Conservation (phyloP, 2,329 filamentous ascomycete genomes). For the Curvularia eragrostidis region DNA sequence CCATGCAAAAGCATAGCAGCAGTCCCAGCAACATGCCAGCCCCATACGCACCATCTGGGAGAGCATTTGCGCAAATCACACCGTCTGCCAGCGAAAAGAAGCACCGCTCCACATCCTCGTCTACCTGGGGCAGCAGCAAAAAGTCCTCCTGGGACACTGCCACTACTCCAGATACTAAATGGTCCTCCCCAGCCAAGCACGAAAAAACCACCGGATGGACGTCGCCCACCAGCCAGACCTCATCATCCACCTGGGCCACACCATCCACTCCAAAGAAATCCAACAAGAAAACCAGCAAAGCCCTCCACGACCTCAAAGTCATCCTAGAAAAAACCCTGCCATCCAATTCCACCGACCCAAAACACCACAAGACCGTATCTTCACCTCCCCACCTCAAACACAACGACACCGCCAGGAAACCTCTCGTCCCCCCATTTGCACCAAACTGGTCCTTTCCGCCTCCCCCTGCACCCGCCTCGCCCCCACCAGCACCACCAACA, state of each 20-base stretch:
- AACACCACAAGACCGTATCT: too few relatives aligned
- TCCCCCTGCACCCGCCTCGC: conserved; percentile 5
- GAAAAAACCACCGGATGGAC: neutral
- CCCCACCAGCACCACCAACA: conserved; percentile 17
- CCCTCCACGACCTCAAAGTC: too few relatives aligned
- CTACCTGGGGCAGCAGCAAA: conserved; percentile 16
- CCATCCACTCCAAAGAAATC: too few relatives aligned
- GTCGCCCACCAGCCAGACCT: too few relatives aligned
- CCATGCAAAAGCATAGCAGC: conserved; percentile 4
- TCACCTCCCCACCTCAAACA: too few relatives aligned
- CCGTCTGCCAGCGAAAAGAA: neutral
- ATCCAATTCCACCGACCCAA: too few relatives aligned
- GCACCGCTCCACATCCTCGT: neutral
- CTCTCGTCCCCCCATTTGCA: conserved; percentile 19
- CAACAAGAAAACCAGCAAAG: too few relatives aligned
- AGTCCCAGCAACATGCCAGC: conserved; percentile 8
- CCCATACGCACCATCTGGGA: conserved; percentile 11
- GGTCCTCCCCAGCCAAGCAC: neutral
- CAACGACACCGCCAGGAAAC: too few relatives aligned
- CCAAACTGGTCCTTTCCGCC: conserved; percentile 44
- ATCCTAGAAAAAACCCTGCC: too few relatives aligned
- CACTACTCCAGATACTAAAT: neutral
- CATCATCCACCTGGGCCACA: too few relatives aligned
- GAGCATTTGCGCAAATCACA: neutral
- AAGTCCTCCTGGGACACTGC: neutral